Base-by-base conservation (phyloP, 2,329 filamentous ascomycete genomes). In the Leptographium galeiforme region DNA sequence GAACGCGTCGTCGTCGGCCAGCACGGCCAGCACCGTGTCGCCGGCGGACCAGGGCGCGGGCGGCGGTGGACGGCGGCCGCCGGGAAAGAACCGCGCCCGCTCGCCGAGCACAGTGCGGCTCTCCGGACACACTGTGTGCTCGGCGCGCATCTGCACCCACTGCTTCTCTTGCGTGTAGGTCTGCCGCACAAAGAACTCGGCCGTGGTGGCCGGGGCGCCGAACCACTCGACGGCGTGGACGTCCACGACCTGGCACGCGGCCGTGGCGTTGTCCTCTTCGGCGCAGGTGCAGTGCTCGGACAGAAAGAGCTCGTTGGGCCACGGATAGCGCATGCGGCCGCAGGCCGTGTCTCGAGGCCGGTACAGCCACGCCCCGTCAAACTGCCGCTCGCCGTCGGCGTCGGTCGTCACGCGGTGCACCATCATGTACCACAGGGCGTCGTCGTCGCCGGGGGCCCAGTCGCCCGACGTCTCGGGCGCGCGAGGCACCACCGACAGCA, bases 391-490 rank as follows among this genome's bases (percentile, higher is more conserved):
- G 0, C 72, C 70, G 12, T 63, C 6, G 6, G 11, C 2, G 7
- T 7, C 59, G 5, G 63, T 58, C 2, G 62, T 61, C 1, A 63
- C 67, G 2, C 66, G 67, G 54, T 87, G 84, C 0, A 93, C 81
- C 33, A 85, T 79, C 0, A 79, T 84, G 61, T 85, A 84, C 84
- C 86, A 90, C n/a, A n/a, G n/a, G n/a, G n/a, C n/a, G n/a, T n/a
- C n/a, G n/a, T n/a, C n/a, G n/a, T n/a, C n/a, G n/a, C n/a, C n/a
- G n/a, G n/a, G n/a, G n/a, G n/a, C n/a, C n/a, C n/a, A n/a, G n/a
- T n/a, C n/a, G 2, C 68, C 66, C 0, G 72, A 69, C 1, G 75
- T 74, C 0, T 71, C 64, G n/a, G n/a, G n/a, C 0, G 62, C 62
- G 56, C 78, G 72, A 4, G 19, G 43, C 5, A 16, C 10, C 2